Conservation (phyloP, 2,329 filamentous ascomycete genomes). For the Ceratocystis papillata region DNA sequence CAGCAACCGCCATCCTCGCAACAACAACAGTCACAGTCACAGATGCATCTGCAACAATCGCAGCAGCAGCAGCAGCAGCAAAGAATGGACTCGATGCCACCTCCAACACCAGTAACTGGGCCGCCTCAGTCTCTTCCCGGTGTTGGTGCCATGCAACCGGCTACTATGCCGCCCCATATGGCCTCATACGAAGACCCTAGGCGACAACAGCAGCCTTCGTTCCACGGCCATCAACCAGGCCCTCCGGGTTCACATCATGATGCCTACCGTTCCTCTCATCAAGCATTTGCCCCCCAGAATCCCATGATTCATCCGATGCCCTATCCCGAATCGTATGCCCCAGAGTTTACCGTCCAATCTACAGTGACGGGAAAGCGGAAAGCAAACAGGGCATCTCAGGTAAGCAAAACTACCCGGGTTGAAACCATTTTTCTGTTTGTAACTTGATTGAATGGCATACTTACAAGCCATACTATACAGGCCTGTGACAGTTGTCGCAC, state of each 20-base stretch:
- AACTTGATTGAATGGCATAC: neutral
- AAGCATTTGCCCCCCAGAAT: constrained; percentile 12
- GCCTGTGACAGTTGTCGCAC: constrained; percentile 85
- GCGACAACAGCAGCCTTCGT: neutral
- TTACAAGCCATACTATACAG: constrained; percentile 36
- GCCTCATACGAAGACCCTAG: constrained; percentile 5
- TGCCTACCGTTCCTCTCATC: neutral
- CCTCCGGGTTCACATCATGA: neutral
- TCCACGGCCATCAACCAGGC: constrained; percentile 9
- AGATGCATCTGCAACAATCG: constrained; percentile 27
- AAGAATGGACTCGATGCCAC: constrained; percentile 26
- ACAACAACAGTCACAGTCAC: constrained; percentile 9
- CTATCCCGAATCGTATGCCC: constrained; percentile 6
- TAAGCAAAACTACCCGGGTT: constrained; percentile 29
- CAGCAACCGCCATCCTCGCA: constrained; percentile 20
- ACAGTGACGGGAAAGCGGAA: constrained; percentile 41
- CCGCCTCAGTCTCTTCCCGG: constrained; percentile 3
- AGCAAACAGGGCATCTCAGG: constrained; percentile 55
- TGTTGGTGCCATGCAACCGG: neutral
- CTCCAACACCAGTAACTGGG: constrained; percentile 4
- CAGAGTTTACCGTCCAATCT: constrained; percentile 5
- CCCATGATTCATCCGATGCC: constrained; percentile 19
- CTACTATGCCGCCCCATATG: neutral
- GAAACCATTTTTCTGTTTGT: too few relatives aligned
- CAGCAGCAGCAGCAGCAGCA: constrained; percentile 1